Evolutionary conservation across 345 rosid genomes (phyloP).

Genomic region (Linum usitatissimum): DNA sequence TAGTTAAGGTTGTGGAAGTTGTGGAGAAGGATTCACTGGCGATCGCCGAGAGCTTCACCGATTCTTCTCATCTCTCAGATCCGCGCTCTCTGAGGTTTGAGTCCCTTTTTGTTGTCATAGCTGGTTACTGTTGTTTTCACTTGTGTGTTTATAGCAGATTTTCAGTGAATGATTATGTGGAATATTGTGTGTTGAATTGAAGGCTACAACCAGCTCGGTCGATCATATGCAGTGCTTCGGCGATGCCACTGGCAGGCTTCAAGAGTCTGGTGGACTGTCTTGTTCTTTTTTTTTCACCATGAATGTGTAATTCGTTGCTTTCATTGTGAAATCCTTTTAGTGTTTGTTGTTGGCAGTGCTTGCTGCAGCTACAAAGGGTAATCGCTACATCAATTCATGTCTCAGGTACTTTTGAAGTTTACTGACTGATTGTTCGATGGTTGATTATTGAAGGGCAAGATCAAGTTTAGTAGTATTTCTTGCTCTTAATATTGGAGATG

Average conservation of each 20-base stretch:
- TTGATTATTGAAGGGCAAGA: background rate
- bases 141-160: background rate
- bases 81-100: constrained; percentile 70
- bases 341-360: constrained; percentile 35
- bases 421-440: background rate
- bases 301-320: background rate
- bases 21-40: constrained; percentile 79
- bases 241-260: constrained; percentile 70
- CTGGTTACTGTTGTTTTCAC: background rate
- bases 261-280: constrained; percentile 48
- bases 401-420: constrained; percentile 44
- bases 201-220: constrained; percentile 60
- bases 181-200: constrained; percentile 7
- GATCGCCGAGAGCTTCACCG: constrained; percentile 74
- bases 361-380: constrained; percentile 86
- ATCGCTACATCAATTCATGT: constrained; percentile 81
- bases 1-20: constrained; percentile 55
- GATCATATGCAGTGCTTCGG: constrained; percentile 82
- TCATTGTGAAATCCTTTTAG: background rate
- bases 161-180: background rate
- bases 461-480: background rate
- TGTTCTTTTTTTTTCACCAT: background rate
- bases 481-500: background rate
- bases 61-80: constrained; percentile 69
- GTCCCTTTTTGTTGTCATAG: background rate